phyloP scores from a whole-genome alignment of 495 filamentous ascomycete genomes.

The Evansstolkia leycettana region DNA sequence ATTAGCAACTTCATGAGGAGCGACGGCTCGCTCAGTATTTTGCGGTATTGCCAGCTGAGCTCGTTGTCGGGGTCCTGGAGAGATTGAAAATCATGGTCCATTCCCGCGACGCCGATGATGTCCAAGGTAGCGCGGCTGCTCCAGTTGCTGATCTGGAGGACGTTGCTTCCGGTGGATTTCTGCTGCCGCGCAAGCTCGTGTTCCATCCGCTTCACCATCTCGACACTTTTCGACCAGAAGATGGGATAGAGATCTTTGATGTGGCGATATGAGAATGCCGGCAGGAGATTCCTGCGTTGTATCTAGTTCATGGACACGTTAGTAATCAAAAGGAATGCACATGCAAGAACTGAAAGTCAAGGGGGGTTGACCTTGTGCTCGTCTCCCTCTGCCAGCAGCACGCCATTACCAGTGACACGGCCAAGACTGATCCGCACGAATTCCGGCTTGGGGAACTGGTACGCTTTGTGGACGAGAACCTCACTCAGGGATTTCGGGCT shows the following conservation, averaged over 20 bases:
- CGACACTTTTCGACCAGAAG: constrained; percentile 63
- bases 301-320: constrained; percentile 14
- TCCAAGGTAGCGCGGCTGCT: constrained; percentile 66
- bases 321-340: not conserved
- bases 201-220: constrained; percentile 34
- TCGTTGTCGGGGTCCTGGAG: constrained; percentile 50
- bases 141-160: constrained; percentile 52
- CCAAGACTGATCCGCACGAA: constrained; percentile 43
- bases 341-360: not conserved
- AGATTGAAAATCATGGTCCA: constrained; percentile 71
- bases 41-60: constrained; percentile 53
- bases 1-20: constrained; percentile 17
- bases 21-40: constrained; percentile 19
- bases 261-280: constrained; percentile 76
- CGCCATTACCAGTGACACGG: constrained; percentile 57
- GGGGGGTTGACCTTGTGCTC: constrained; percentile 63
- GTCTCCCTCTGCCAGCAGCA: constrained; percentile 76
- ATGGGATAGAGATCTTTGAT: constrained; percentile 75
- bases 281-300: constrained; percentile 70
- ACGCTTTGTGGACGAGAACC: constrained; percentile 52
- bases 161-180: constrained; percentile 13
- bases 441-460: constrained; percentile 67
- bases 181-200: constrained; percentile 14
- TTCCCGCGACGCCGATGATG: constrained; percentile 77
- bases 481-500: constrained; percentile 56